A percentile compares a stretch with the other conserved stretches of the same genome.
These are phyloP conservation scores for Hibiscus syriacus DNA, from an alignment of 345 rosid species.

Conservation along the genomic window DNA sequence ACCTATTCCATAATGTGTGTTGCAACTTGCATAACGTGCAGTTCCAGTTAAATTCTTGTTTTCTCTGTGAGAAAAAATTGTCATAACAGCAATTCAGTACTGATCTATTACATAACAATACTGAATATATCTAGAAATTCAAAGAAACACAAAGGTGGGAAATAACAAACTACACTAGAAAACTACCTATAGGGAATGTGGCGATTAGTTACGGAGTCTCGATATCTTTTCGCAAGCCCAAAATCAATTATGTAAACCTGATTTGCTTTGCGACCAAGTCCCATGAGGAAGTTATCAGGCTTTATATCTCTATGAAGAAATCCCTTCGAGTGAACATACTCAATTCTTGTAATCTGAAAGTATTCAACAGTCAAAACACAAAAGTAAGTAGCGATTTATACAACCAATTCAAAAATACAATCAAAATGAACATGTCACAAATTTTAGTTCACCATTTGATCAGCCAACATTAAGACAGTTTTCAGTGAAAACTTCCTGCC, in stretches of 20 bases:
- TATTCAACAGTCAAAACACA: background rate
- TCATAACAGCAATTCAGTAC: background rate
- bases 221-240: slow-evolving; percentile 75
- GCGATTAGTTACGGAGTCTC: slow-evolving; percentile 46
- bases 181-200: slow-evolving; percentile 62
- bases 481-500: slow-evolving; percentile 84
- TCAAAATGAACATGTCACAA: background rate
- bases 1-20: slow-evolving; percentile 98
- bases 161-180: background rate
- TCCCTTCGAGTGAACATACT: slow-evolving; percentile 55
- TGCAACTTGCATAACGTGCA: slow-evolving; percentile 96
- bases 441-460: slow-evolving; percentile 62
- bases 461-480: slow-evolving; percentile 86
- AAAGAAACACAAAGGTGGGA: background rate
- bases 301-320: slow-evolving; percentile 71
- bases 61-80: slow-evolving; percentile 43
- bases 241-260: slow-evolving; percentile 71
- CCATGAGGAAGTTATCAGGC: slow-evolving; percentile 82
- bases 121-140: background rate
- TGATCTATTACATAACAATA: background rate
- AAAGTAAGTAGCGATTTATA: slow-evolving; percentile 1
- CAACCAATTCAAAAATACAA: background rate
- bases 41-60: slow-evolving; percentile 94
- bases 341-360: slow-evolving; percentile 54
- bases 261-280: slow-evolving; percentile 66